A percentile compares a stretch with the other conserved stretches of the same genome.
phyloP scores from a whole-genome alignment of 495 filamentous ascomycete genomes.

The Penicillium malachiteum region DNA sequence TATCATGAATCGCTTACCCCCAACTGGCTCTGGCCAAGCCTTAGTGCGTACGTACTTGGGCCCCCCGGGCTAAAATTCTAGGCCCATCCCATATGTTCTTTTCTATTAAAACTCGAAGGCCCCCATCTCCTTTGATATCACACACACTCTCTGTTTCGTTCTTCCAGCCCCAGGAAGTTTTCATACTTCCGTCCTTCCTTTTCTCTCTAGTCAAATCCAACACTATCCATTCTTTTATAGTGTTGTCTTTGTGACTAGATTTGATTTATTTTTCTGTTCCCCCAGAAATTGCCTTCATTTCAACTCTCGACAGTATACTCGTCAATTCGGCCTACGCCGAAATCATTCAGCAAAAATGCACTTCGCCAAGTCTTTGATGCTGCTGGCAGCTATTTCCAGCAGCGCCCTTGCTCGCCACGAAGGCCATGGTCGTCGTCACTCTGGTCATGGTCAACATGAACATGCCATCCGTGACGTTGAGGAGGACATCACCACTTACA shows the following conservation, averaged over 20 bases:
- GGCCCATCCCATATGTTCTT: neutral
- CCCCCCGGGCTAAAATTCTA: conserved; percentile 1
- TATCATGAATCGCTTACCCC: conserved; percentile 1
- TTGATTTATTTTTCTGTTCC: neutral
- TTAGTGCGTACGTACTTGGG: neutral
- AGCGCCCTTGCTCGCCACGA: conserved; percentile 20
- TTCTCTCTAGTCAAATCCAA: neutral
- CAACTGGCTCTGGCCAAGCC: neutral
- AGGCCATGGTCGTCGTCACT: conserved; percentile 27
- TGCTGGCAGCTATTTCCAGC: conserved; percentile 33
- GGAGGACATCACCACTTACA: conserved; percentile 3
- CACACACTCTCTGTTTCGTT: neutral
- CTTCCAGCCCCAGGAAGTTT: neutral
- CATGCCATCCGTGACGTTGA: too few relatives aligned
- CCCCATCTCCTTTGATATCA: neutral
- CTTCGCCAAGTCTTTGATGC: conserved; percentile 32
- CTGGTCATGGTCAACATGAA: too few relatives aligned
- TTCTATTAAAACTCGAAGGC: neutral
- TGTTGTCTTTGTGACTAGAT: neutral
- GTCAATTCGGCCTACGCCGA: too few relatives aligned
- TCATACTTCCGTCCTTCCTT: conserved; percentile 7
- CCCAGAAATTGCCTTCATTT: too few relatives aligned
- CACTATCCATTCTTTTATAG: conserved; percentile 4
- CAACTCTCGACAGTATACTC: too few relatives aligned
- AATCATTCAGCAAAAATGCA: conserved; percentile 25